Percentiles rank a stretch among this genome's conserved stretches.
phyloP scores from a whole-genome alignment of 2,329 filamentous ascomycete genomes.

The Acarospora socialis region DNA sequence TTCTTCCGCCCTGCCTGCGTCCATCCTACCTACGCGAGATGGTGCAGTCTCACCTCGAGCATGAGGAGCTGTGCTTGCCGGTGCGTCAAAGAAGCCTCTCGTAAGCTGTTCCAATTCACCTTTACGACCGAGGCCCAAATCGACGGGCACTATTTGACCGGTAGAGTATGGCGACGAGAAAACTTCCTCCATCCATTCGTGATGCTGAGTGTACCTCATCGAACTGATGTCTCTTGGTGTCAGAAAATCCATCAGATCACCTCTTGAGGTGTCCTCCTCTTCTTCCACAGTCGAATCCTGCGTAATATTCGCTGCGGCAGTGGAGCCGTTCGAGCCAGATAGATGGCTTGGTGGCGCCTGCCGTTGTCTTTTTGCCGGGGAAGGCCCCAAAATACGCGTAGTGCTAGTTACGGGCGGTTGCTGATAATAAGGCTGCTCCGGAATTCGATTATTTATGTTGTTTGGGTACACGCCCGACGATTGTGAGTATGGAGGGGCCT shows the following conservation, averaged over 20 bases:
- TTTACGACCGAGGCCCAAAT: slow-evolving; percentile 71
- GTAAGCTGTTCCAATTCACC: slow-evolving; percentile 73
- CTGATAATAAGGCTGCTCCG: slow-evolving; percentile 20
- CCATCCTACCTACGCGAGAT: slow-evolving; percentile 46
- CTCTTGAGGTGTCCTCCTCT: slow-evolving; percentile 74
- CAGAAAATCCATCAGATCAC: slow-evolving; percentile 79
- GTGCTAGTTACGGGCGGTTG: slow-evolving; percentile 16
- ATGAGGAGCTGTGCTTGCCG: slow-evolving; percentile 22
- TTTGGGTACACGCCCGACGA: slow-evolving; percentile 29
- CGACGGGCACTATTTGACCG: slow-evolving; percentile 70
- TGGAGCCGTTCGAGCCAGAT: slow-evolving; percentile 29
- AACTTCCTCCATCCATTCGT: slow-evolving; percentile 98
- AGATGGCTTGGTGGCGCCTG: slow-evolving; percentile 22
- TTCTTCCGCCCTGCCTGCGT: slow-evolving; percentile 63
- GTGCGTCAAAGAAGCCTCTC: slow-evolving; percentile 65
- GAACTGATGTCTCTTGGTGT: slow-evolving; percentile 82
- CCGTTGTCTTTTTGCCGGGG: slow-evolving; percentile 33
- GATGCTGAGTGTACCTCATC: slow-evolving; percentile 80
- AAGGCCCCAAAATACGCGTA: slow-evolving; percentile 21
- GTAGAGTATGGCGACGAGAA: slow-evolving; percentile 80
- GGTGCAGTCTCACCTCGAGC: slow-evolving; percentile 12
- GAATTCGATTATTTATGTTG: slow-evolving; percentile 17
- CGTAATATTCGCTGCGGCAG: slow-evolving; percentile 22
- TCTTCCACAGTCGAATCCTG: slow-evolving; percentile 53
- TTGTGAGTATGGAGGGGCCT: slow-evolving; percentile 36